Base-by-base conservation (phyloP, 805 yeast species). In the Zygosaccharomyces rouxii region DNA sequence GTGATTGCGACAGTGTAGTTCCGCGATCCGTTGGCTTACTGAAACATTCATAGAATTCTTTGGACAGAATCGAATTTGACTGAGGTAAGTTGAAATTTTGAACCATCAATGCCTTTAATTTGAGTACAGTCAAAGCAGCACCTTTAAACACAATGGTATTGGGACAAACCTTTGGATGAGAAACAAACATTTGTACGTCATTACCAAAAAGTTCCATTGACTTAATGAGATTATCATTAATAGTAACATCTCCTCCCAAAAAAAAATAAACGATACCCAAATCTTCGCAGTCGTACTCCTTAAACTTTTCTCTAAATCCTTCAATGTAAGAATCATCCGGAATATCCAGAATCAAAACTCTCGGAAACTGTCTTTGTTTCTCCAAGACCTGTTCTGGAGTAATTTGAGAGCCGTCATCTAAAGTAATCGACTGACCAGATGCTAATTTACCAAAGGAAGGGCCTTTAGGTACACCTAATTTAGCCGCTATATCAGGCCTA, bases 311-410 rank as follows among this genome's bases (percentile, higher is more conserved):
- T 4, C 66, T 66, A 16, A 56, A 53, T 4, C 67, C 68, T 5
- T 65, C 54, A 13, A 80, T 62, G 57, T 83, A 85, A 0, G 60
- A 63, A 0, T 52, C 47, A 14, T 73, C 69, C 0, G 97, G 96
- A 21, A 89, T 76, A 59, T 92, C 97, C 5, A 92, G 55, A 1
- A 92, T 71, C 23, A 89, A 62, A 11, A 86, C 69, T 29, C 84
- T 79, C 1, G 80, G 74, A 48, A 85, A 85, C 1, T 61, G 50
- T 48, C 82, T 77, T 6, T 80, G 70, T 7, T 80, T 78, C 2
- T 78, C 89, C 47, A 90, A 55, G 1, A 94, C 97, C 59, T 89
- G 85, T 1, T 78, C 77, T 0, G 97, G 86, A 1, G 66, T 58
- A 0, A 94, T 71, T 0, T 73, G 59, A 0, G 71, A 74, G 1